These are phyloP conservation scores for Penicillium sp. DNA, from an alignment of 2,329 filamentous ascomycete species.

Conservation along the genomic window DNA sequence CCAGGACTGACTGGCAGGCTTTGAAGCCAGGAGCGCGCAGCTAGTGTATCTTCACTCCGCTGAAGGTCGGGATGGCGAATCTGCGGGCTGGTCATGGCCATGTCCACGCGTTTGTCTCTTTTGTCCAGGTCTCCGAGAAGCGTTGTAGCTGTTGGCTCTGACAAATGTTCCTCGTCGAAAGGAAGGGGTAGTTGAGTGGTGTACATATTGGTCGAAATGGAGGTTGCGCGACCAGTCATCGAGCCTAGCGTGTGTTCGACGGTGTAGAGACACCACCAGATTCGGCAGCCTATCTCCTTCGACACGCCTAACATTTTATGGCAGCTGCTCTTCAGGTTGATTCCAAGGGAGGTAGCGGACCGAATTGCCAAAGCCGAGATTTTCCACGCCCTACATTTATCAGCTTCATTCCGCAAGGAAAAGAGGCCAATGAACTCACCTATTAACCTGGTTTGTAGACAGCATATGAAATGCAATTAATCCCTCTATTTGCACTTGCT, in stretches of 20 bases:
- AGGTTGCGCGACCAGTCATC: constrained; percentile 40
- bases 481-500: constrained; percentile 41
- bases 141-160: constrained; percentile 8
- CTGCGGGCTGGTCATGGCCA: constrained; percentile 10
- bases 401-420: neutral
- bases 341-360: constrained; percentile 35
- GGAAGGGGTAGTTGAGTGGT: constrained; percentile 17
- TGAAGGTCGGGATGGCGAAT: neutral
- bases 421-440: constrained; percentile 23
- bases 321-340: constrained; percentile 37
- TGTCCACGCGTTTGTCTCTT: constrained; percentile 1
- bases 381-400: constrained; percentile 31
- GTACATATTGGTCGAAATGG: constrained; percentile 21
- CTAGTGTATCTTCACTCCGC: neutral
- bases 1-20: constrained; percentile 11
- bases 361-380: constrained; percentile 36
- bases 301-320: constrained; percentile 27
- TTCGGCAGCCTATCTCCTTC: constrained; percentile 37
- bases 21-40: constrained; percentile 5
- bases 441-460: constrained; percentile 37
- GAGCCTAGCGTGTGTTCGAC: constrained; percentile 37
- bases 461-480: constrained; percentile 38
- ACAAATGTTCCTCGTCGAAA: constrained; percentile 18
- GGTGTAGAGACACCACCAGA: constrained; percentile 41
- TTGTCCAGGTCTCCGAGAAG: constrained; percentile 5